Evolutionary conservation across 495 filamentous ascomycete genomes (phyloP).

Genomic region (Hypoxylon fragiforme): DNA sequence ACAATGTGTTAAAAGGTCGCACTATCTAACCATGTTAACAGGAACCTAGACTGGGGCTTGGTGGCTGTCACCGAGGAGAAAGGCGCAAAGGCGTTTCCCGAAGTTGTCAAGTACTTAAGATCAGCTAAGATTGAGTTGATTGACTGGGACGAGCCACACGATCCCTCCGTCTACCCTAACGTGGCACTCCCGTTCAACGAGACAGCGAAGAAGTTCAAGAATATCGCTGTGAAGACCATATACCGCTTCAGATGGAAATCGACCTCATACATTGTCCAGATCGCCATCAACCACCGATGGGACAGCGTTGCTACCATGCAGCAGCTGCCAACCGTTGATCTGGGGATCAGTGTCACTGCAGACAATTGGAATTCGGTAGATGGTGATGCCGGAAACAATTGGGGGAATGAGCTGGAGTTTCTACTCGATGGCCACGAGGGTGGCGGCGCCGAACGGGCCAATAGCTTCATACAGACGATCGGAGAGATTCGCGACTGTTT

Average conservation of each 20-base stretch:
- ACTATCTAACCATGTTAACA: slow-evolving; percentile 21
- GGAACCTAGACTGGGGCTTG: slow-evolving; percentile 47
- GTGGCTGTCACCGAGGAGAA: slow-evolving; percentile 40
- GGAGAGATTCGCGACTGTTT: slow-evolving; percentile 30
- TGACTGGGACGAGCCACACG: slow-evolving; percentile 13
- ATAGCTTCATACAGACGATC: slow-evolving; percentile 34
- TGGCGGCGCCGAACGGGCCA: slow-evolving; percentile 24
- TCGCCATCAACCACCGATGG: slow-evolving; percentile 60
- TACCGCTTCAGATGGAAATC: slow-evolving; percentile 51
- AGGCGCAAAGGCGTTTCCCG: slow-evolving; percentile 25
- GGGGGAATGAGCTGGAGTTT: slow-evolving; percentile 44
- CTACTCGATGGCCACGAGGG: slow-evolving; percentile 48
- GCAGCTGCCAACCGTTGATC: slow-evolving; percentile 28
- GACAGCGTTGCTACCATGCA: slow-evolving; percentile 26
- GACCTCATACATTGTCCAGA: slow-evolving; percentile 57
- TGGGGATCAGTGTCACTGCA: slow-evolving; percentile 55
- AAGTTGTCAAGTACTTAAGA: slow-evolving; percentile 19
- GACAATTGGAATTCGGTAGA: slow-evolving; percentile 53
- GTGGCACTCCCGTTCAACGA: slow-evolving; percentile 2
- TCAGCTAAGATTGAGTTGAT: slow-evolving; percentile 9
- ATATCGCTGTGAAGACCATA: slow-evolving; percentile 54
- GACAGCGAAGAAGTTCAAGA: slow-evolving; percentile 23
- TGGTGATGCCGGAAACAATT: slow-evolving; percentile 36
- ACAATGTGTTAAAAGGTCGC: not conserved
- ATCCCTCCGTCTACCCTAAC: slow-evolving; percentile 30